phyloP scores from a whole-genome alignment of 31 red algal species.

The Odonthalia washingtoniensis region DNA sequence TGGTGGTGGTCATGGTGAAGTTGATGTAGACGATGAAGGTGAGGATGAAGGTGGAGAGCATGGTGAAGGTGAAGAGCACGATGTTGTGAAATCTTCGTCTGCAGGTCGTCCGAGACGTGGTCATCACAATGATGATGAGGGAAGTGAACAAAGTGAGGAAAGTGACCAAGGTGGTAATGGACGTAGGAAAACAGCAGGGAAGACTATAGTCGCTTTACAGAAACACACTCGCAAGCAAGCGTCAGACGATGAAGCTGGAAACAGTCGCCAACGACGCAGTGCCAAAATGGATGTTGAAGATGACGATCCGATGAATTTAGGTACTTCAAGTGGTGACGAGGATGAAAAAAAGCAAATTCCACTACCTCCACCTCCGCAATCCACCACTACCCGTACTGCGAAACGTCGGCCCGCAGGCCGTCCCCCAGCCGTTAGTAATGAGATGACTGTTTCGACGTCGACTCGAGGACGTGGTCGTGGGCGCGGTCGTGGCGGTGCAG shows the following conservation, averaged over 20 bases:
- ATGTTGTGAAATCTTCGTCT: not conserved
- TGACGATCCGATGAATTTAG: slow-evolving; percentile 46
- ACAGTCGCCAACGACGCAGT: not conserved
- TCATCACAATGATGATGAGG: slow-evolving; percentile 38
- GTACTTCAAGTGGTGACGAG: slow-evolving; percentile 31
- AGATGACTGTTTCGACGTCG: not conserved
- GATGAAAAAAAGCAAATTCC: not conserved
- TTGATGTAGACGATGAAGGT: not conserved
- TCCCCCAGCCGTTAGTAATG: not conserved
- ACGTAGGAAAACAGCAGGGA: not conserved
- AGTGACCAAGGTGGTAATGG: not conserved
- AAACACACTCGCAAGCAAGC: no score
- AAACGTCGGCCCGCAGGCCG: slow-evolving; percentile 1
- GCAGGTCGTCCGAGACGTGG: not conserved
- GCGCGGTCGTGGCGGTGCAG: not conserved
- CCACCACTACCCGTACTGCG: slow-evolving; percentile 16
- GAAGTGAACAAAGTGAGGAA: slow-evolving; percentile 9
- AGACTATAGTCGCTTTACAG: no score
- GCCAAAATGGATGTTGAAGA: not conserved
- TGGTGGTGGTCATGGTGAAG: not conserved
- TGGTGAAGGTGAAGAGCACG: not conserved
- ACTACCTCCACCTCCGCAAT: not conserved
- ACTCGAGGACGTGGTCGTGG: not conserved
- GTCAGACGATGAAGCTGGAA: not conserved
- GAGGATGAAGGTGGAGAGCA: not conserved